phyloP scores from a whole-genome alignment of 1,284 basidiomycete genomes.

The Apiotrichum mycotoxinovorans region DNA sequence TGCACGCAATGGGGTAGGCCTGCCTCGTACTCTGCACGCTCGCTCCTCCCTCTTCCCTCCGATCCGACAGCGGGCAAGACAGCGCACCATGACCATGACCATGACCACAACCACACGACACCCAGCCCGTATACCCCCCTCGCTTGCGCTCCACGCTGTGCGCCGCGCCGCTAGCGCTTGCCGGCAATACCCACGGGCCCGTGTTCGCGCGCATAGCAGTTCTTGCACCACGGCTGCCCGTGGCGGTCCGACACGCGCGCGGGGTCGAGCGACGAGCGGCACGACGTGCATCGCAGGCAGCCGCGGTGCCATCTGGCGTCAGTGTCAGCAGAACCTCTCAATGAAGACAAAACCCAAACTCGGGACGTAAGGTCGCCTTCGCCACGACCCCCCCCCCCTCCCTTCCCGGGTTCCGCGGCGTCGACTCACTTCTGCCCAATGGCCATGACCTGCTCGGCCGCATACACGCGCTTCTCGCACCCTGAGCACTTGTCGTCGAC shows the following conservation, averaged over 20 bases:
- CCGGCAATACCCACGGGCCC: slow-evolving; percentile 43
- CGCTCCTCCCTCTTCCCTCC: no score
- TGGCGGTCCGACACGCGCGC: slow-evolving; percentile 59
- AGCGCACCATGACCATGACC: no score
- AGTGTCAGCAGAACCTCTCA: slow-evolving; percentile 3
- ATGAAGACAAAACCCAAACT: no score
- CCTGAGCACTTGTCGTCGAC: slow-evolving; percentile 39
- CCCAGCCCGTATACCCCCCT: not conserved
- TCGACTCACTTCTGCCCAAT: slow-evolving; percentile 17
- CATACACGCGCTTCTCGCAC: slow-evolving; percentile 49
- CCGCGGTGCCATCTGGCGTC: slow-evolving; percentile 41
- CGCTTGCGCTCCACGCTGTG: not conserved
- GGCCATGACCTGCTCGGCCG: slow-evolving; percentile 44
- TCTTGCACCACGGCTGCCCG: slow-evolving; percentile 43
- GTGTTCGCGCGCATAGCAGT: slow-evolving; percentile 46
- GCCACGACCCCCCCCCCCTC: not conserved
- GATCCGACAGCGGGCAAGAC: no score
- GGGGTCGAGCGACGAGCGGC: slow-evolving; percentile 42
- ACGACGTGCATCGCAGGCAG: slow-evolving; percentile 42
- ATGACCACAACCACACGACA: no score
- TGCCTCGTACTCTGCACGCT: no score
- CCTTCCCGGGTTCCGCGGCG: no score
- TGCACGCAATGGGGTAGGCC: no score
- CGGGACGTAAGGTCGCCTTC: no score
- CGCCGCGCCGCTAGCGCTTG: slow-evolving; percentile 20